These are phyloP conservation scores for Pholiota microspora DNA, from an alignment of 768 basidiomycete species.

Conservation along the genomic window DNA sequence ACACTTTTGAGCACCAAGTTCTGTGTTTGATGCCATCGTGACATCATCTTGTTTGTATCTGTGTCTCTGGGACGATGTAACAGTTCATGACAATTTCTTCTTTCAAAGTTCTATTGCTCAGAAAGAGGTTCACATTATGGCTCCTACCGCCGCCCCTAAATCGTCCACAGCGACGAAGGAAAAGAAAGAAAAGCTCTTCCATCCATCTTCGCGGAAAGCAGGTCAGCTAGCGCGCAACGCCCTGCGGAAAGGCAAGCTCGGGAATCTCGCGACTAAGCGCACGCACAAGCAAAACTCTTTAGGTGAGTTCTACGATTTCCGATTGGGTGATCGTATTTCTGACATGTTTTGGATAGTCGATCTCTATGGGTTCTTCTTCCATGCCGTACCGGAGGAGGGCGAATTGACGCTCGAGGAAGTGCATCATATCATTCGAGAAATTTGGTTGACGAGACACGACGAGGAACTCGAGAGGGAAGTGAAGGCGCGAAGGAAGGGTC, in stretches of 20 bases:
- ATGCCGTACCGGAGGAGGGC: slow-evolving; percentile 61
- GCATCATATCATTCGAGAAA: slow-evolving; percentile 58
- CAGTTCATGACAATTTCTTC: no score
- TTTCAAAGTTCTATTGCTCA: no score
- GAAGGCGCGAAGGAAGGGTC: slow-evolving; percentile 62
- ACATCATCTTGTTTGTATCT: no score
- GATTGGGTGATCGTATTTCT: background rate
- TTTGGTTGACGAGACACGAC: slow-evolving; percentile 77
- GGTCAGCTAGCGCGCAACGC: slow-evolving; percentile 67
- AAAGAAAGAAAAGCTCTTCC: slow-evolving; percentile 79
- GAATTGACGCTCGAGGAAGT: slow-evolving; percentile 62
- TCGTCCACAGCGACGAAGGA: slow-evolving; percentile 20
- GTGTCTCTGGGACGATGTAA: no score
- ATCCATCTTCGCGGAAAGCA: slow-evolving; percentile 84
- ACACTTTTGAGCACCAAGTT: no score
- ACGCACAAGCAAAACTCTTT: slow-evolving; percentile 52
- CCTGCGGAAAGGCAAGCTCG: slow-evolving; percentile 67
- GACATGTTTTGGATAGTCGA: slow-evolving; percentile 45
- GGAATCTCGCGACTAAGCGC: slow-evolving; percentile 52
- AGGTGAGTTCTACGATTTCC: slow-evolving; percentile 35
- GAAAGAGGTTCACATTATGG: slow-evolving; percentile 27
- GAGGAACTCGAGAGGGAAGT: slow-evolving; percentile 61
- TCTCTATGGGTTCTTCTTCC: slow-evolving; percentile 73
- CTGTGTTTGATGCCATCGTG: no score
- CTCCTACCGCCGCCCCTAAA: slow-evolving; percentile 32